A percentile compares a stretch with the other conserved stretches of the same genome.
These are phyloP conservation scores for Aureobasidium sp. DNA, from an alignment of 2,329 filamentous ascomycete genomes.

Conservation along the genomic window DNA sequence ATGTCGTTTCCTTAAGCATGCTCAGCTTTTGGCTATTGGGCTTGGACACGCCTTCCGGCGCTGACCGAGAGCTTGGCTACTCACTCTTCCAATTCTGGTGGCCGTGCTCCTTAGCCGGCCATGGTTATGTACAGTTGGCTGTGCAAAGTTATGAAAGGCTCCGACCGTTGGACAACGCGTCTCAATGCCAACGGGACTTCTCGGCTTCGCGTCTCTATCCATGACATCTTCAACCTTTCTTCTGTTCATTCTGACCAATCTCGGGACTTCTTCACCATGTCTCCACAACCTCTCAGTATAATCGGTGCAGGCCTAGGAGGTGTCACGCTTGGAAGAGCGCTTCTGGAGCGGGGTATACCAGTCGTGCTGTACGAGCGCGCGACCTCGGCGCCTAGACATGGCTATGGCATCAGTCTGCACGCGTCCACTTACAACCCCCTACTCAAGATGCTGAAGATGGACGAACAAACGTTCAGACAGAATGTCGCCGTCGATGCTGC, in stretches of 20 bases:
- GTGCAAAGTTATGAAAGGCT: neutral
- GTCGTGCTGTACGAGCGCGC: constrained; percentile 31
- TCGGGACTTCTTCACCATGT: constrained; percentile 16
- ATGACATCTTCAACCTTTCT: neutral
- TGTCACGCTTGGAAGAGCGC: constrained; percentile 33
- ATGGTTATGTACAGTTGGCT: neutral
- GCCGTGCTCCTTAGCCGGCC: neutral
- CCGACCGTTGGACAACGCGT: neutral
- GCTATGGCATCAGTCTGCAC: constrained; percentile 36
- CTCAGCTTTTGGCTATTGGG: neutral
- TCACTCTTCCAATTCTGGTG: neutral
- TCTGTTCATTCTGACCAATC: neutral
- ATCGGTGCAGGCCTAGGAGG: constrained; percentile 42
- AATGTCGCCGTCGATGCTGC: constrained; percentile 29
- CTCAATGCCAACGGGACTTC: neutral
- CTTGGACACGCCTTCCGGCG: neutral
- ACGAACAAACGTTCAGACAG: constrained; percentile 27
- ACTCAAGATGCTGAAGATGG: constrained; percentile 27
- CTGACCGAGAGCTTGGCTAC: neutral
- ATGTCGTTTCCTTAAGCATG: neutral
- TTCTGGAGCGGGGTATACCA: constrained; percentile 29
- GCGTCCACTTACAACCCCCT: constrained; percentile 28
- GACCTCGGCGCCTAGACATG: constrained; percentile 24
- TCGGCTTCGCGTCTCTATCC: neutral
- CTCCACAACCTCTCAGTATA: constrained; percentile 33